phyloP scores from a whole-genome alignment of 192 early-diverging fungal species.

The Gonapodya sp. region DNA sequence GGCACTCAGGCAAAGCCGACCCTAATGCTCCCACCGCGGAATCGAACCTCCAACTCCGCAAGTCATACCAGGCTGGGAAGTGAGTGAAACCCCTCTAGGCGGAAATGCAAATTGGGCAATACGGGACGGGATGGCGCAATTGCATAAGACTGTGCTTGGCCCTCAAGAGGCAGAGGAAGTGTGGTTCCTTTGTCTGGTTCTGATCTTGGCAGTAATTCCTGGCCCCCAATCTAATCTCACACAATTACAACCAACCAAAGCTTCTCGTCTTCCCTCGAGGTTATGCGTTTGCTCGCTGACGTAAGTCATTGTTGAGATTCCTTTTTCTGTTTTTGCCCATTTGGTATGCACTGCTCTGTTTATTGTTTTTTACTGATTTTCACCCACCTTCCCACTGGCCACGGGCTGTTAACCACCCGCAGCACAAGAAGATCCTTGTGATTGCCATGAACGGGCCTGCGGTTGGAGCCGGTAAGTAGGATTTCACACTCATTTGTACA shows the following conservation, averaged over 20 bases:
- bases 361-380: too few species aligned
- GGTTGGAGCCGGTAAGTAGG: constrained; percentile 5
- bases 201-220: background rate
- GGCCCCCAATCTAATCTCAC: background rate
- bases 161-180: too few species aligned
- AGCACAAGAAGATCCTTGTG: constrained; percentile 10
- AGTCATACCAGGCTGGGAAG: background rate
- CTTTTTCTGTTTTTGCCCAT: too few species aligned
- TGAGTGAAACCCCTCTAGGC: background rate
- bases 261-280: background rate
- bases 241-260: background rate
- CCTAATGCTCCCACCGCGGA: background rate
- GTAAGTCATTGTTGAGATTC: background rate
- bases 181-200: too few species aligned
- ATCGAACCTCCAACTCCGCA: background rate
- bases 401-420: too few species aligned
- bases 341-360: too few species aligned
- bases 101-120: too few species aligned
- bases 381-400: too few species aligned
- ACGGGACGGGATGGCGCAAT: too few species aligned
- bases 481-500: too few species aligned
- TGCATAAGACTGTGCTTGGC: too few species aligned
- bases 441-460: constrained; percentile 9
- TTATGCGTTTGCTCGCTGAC: background rate
- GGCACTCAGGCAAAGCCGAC: too few species aligned